Conservation (phyloP, 352 stramenopile genomes). For the Phytopythium vexans region DNA sequence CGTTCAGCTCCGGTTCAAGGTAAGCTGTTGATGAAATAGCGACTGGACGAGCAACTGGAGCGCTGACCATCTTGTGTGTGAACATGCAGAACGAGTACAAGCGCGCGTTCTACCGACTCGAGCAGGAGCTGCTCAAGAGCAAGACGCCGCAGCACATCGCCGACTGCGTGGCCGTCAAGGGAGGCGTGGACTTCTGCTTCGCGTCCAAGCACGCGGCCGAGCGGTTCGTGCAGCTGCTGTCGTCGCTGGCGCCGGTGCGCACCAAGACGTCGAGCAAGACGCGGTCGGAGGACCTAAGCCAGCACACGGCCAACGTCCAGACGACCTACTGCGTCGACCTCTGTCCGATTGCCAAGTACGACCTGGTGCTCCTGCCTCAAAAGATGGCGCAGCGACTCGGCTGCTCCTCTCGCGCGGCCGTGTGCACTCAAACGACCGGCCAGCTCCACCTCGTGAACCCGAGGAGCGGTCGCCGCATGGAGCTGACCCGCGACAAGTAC, state of each 20-base stretch:
- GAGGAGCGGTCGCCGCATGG: conserved; percentile 36
- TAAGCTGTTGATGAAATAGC: no score
- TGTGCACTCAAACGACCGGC: conserved; percentile 59
- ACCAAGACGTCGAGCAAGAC: conserved; percentile 71
- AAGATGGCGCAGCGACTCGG: conserved; percentile 62
- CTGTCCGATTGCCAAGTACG: conserved; percentile 72
- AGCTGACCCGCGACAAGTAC: conserved; percentile 61
- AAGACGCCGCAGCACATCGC: conserved; percentile 51
- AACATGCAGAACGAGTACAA: conserved; percentile 60
- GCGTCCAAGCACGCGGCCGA: conserved; percentile 45
- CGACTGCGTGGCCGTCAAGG: conserved; percentile 52
- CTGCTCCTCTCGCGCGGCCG: conserved; percentile 45
- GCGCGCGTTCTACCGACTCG: conserved; percentile 67
- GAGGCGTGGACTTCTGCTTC: conserved; percentile 84
- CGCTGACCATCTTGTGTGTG: no score
- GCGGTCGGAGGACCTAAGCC: conserved; percentile 65
- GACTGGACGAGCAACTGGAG: no score
- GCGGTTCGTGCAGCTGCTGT: conserved; percentile 61
- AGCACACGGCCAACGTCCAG: conserved; percentile 64
- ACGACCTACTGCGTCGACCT: conserved; percentile 70
- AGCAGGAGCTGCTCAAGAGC: conserved; percentile 76
- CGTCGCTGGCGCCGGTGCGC: conserved; percentile 57
- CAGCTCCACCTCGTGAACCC: conserved; percentile 69
- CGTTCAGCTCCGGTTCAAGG: conserved; percentile 66
- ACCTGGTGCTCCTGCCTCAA: conserved; percentile 58